A percentile compares a stretch with the other conserved stretches of the same genome.
Evolutionary conservation across 1,284 basidiomycete genomes (phyloP).

Genomic region (Tilletia setariae): DNA sequence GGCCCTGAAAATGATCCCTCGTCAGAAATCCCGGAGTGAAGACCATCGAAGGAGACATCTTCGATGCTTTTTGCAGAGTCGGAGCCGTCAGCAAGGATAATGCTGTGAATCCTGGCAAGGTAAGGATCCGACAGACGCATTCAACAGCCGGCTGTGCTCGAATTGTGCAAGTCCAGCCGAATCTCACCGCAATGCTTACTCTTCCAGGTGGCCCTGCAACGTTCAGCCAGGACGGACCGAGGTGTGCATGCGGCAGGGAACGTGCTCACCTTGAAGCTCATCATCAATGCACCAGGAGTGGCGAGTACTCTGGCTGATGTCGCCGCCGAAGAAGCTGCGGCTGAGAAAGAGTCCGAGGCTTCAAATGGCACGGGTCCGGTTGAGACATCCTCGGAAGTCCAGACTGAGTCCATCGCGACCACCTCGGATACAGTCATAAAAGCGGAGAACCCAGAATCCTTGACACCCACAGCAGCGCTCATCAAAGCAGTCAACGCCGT

Average conservation of each 20-base stretch:
- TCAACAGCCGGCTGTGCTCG: not conserved
- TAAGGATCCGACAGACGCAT: conserved; percentile 13
- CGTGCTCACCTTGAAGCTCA: conserved; percentile 59
- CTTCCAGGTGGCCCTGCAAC: conserved; percentile 68
- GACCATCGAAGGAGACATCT: conserved; percentile 89
- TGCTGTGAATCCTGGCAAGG: conserved; percentile 83
- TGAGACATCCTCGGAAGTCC: not conserved
- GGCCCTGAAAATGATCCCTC: not conserved
- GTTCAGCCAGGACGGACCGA: conserved; percentile 92
- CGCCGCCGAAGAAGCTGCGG: not conserved
- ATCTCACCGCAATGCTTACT: not conserved
- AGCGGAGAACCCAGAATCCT: not conserved
- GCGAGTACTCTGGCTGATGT: not conserved
- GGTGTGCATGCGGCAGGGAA: conserved; percentile 98
- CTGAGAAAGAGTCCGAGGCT: not conserved
- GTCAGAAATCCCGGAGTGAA: conserved; percentile 60
- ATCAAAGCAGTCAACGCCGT: conserved; percentile 77
- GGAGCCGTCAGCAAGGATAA: conserved; percentile 92
- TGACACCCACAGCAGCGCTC: conserved; percentile 54
- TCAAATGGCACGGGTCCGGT: not conserved
- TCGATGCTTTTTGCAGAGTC: conserved; percentile 78
- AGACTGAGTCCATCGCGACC: not conserved
- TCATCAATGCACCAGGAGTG: conserved; percentile 28
- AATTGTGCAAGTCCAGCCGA: too few relatives aligned
- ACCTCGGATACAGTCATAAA: not conserved